Conservation (phyloP, 495 filamentous ascomycete species). For the Filosporella fistucella region DNA sequence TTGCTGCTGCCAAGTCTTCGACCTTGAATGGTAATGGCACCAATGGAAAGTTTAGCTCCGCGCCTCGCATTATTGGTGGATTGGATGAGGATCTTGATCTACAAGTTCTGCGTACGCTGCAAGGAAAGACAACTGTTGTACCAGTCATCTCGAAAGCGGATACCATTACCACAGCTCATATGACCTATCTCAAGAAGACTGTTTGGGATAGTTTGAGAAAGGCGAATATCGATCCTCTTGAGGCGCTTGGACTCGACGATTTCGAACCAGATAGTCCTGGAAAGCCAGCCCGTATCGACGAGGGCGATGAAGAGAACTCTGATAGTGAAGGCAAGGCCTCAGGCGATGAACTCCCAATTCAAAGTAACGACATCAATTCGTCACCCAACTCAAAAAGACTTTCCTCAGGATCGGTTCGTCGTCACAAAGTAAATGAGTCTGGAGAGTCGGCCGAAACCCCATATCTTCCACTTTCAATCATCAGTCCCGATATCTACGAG, state of each 20-base stretch:
- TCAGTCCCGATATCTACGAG: conserved; percentile 89
- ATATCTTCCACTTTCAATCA: conserved; percentile 84
- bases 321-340: conserved; percentile 15
- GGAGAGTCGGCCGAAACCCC: conserved; percentile 36
- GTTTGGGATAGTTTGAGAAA: conserved; percentile 85
- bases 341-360: conserved; percentile 30
- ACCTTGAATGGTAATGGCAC: conserved; percentile 49
- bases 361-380: conserved; percentile 19
- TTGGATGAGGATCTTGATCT: conserved; percentile 89
- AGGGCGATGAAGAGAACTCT: conserved; percentile 53
- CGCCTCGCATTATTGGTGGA: conserved; percentile 52
- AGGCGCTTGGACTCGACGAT: conserved; percentile 77
- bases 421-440: conserved; percentile 25
- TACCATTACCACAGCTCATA: conserved; percentile 88
- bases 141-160: conserved; percentile 97
- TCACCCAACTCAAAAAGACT: conserved; percentile 31
- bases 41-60: conserved; percentile 40
- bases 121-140: conserved; percentile 94
- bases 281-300: conserved; percentile 53
- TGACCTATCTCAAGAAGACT: conserved; percentile 85
- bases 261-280: conserved; percentile 52
- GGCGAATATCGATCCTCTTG: conserved; percentile 83
- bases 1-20: conserved; percentile 54
- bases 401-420: conserved; percentile 44
- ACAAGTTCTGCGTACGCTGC: conserved; percentile 79